Evolutionary conservation across 441 rosid species (phyloP), one percentile per base, ranked within the genome.

Genomic region (Mallotus japonicus): DNA sequence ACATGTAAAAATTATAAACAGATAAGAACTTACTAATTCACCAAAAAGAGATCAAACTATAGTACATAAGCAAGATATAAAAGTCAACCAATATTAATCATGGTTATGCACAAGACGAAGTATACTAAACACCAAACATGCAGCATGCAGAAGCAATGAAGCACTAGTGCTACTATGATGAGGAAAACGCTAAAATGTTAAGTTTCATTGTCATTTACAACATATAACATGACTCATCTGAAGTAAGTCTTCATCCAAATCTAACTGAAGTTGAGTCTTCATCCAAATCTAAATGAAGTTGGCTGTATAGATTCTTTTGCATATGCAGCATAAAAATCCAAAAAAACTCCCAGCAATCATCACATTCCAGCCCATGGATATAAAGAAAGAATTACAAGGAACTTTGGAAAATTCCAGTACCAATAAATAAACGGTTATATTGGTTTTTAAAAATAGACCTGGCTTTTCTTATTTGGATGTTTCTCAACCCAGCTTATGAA

Each of bases 381-480:
- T 11, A 17, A 17, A 54, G 24, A 54, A 13, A 17, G 7, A 62
- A 3, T 28, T 15, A 1, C 9, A 17, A 8, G 4, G 19, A 8
- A 54, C 46, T 61, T 56, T 12, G n/a, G 46, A 59, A 17, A 10
- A 13, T 40, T 50, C 42, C 34, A 40, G 53, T 56, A 28, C 5
- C 24, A 47, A 11, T 28, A 72, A 46, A 67, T 11, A 19, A 59
- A 67, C 12, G 22, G 7, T 19, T 20, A 57, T 67, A 59, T 3
- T 53, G 34, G 6, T 32, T 54, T 15, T 54, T 24, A 47, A 37
- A 49, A 51, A 68, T 62, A 24, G 16, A 90, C 99, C 94, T 92
- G 97, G 79, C 90, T 91, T 84, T 91, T 95, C 87, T 92, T 92
- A 86, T 92, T 95, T 0, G 97, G 97, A 55, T 92, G 99, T 80